Evolutionary conservation across 1,284 basidiomycete genomes (phyloP).

Genomic region (Trametes sp.): DNA sequence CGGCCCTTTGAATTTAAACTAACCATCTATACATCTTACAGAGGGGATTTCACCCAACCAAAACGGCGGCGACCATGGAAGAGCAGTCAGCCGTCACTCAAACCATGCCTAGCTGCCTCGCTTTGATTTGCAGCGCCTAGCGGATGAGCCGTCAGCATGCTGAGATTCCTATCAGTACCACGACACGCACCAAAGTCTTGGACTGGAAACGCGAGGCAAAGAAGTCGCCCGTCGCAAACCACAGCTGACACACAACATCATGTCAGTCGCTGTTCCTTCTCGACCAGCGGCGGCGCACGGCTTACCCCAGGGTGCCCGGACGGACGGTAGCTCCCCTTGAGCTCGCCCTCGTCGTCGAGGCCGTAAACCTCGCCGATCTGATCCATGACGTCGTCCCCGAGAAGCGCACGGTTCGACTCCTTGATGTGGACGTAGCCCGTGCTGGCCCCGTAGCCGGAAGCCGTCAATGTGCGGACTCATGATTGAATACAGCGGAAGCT

Average conservation of each 20-base stretch:
- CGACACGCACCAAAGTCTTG: constrained; percentile 41
- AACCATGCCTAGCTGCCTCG: constrained; percentile 19
- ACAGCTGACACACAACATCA: constrained; percentile 36
- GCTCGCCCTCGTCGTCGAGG: constrained; percentile 63
- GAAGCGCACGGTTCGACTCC: constrained; percentile 50
- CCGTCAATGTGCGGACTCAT: constrained; percentile 5
- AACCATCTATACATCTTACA: too few relatives aligned
- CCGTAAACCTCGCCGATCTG: constrained; percentile 60
- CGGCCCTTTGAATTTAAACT: too few relatives aligned
- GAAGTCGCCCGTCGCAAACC: constrained; percentile 48
- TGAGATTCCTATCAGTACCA: neutral
- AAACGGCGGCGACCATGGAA: too few relatives aligned
- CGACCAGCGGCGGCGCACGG: neutral
- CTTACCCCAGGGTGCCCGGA: constrained; percentile 45
- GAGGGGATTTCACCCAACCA: too few relatives aligned
- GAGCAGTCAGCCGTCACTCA: too few relatives aligned
- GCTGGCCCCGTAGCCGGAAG: too few relatives aligned
- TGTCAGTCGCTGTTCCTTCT: neutral
- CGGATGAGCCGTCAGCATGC: neutral
- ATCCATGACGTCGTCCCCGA: constrained; percentile 56
- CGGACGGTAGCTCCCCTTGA: constrained; percentile 48
- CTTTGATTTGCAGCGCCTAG: constrained; percentile 28
- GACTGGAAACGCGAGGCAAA: constrained; percentile 41
- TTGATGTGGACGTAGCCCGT: constrained; percentile 49
- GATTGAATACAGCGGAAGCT: constrained; percentile 47